Conservation (phyloP, 2,329 filamentous ascomycete species). For the Beauveria sp. region DNA sequence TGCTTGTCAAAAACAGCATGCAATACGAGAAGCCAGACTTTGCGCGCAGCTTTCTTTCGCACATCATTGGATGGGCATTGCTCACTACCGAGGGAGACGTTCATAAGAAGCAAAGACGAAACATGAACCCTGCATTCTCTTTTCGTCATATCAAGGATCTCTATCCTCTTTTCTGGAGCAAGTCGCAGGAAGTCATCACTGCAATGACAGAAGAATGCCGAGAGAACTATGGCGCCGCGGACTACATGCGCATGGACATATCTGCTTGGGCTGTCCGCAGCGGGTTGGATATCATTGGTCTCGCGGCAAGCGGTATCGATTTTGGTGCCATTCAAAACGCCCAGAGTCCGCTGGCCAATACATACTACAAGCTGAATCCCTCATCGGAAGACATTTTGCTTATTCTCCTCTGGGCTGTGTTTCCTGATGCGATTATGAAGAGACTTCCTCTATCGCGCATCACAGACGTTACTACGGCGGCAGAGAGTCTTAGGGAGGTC, state of each 20-base stretch:
- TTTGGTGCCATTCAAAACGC: constrained; percentile 24
- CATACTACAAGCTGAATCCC: constrained; percentile 20
- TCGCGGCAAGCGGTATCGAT: constrained; percentile 25
- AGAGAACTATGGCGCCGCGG: not conserved
- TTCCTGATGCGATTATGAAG: not conserved
- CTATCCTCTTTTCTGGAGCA: constrained; percentile 25
- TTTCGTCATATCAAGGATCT: constrained; percentile 24
- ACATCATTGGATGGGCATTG: constrained; percentile 61
- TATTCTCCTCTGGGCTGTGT: constrained; percentile 1
- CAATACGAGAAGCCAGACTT: constrained; percentile 53
- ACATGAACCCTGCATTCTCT: constrained; percentile 25
- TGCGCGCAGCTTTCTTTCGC: constrained; percentile 65
- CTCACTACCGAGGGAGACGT: constrained; percentile 24
- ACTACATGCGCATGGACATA: constrained; percentile 14
- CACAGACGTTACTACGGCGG: not conserved
- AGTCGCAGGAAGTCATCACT: constrained; percentile 19
- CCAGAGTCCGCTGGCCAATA: constrained; percentile 27
- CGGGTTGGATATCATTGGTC: constrained; percentile 28
- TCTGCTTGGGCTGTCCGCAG: constrained; percentile 17
- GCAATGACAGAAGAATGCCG: constrained; percentile 8
- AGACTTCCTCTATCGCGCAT: not conserved
- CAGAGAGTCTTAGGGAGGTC: not conserved
- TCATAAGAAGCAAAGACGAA: constrained; percentile 24
- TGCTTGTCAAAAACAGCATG: constrained; percentile 57
- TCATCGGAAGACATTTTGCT: constrained; percentile 3